These are phyloP conservation scores for Lactifluus rugatus DNA, from an alignment of 768 basidiomycete genomes.

Conservation along the genomic window DNA sequence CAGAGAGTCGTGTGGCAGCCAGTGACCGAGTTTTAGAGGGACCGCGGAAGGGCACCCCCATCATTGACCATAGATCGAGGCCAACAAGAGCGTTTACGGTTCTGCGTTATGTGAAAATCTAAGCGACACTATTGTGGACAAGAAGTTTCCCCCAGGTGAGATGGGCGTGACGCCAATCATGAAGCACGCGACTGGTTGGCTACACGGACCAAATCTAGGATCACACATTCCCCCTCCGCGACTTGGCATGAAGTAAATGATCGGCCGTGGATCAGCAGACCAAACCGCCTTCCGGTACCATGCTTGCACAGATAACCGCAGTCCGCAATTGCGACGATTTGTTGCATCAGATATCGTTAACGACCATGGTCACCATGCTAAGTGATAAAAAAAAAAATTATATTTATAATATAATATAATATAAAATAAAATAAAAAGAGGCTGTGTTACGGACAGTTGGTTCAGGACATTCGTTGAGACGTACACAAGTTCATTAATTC, in stretches of 20 bases:
- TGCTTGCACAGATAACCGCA: neutral
- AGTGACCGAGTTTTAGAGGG: slow-evolving; percentile 15
- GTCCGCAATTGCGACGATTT: slow-evolving; percentile 2
- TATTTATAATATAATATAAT: neutral
- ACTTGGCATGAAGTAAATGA: slow-evolving; percentile 15
- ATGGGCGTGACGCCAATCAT: slow-evolving; percentile 17
- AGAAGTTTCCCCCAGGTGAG: slow-evolving; percentile 10
- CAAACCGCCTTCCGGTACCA: neutral
- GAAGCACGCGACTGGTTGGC: slow-evolving; percentile 13
- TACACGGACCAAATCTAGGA: slow-evolving; percentile 9
- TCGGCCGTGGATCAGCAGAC: slow-evolving; percentile 15
- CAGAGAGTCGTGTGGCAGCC: neutral
- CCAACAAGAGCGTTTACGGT: slow-evolving; percentile 7
- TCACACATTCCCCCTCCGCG: slow-evolving; percentile 10
- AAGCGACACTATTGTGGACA: slow-evolving; percentile 9
- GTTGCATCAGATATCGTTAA: slow-evolving; percentile 18
- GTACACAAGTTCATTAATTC: slow-evolving; percentile 7
- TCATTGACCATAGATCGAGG: slow-evolving; percentile 8
- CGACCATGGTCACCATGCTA: slow-evolving; percentile 6
- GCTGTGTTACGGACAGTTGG: neutral
- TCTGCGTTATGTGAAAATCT: slow-evolving; percentile 9
- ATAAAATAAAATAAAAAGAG: neutral
- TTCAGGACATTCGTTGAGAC: neutral
- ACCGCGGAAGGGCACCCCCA: slow-evolving; percentile 5
- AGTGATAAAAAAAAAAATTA: neutral